phyloP scores from a whole-genome alignment of 2,329 filamentous ascomycete species.

The Penicillium sp. region DNA sequence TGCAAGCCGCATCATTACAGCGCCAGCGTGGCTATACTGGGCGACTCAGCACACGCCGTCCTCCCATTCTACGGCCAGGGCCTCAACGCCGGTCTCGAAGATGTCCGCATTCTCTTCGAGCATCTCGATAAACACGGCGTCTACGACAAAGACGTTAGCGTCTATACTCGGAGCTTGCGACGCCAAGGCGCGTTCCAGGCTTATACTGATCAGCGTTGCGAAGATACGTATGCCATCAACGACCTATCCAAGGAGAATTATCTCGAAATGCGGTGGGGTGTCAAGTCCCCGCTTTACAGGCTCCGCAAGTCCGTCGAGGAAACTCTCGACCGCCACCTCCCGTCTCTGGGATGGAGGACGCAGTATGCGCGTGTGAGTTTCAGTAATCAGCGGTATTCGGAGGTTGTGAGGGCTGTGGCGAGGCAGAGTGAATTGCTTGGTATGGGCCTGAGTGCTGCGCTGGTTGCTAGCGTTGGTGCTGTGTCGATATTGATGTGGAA shows the following conservation, averaged over 20 bases:
- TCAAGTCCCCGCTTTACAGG: slow-evolving; percentile 77
- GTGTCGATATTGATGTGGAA: slow-evolving; percentile 42
- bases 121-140: slow-evolving; percentile 73
- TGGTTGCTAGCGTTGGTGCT: slow-evolving; percentile 39
- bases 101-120: slow-evolving; percentile 86
- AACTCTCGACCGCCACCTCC: slow-evolving; percentile 75
- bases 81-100: slow-evolving; percentile 95
- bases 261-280: slow-evolving; percentile 87
- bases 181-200: slow-evolving; percentile 64
- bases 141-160: slow-evolving; percentile 38
- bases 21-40: slow-evolving; percentile 80
- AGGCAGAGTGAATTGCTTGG: slow-evolving; percentile 70
- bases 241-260: slow-evolving; percentile 92
- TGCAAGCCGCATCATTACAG: slow-evolving; percentile 85
- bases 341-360: slow-evolving; percentile 83
- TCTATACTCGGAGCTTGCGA: slow-evolving; percentile 54
- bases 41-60: slow-evolving; percentile 96
- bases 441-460: slow-evolving; percentile 37
- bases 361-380: slow-evolving; percentile 94
- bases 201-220: slow-evolving; percentile 75
- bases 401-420: slow-evolving; percentile 74
- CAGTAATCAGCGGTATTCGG: slow-evolving; percentile 87
- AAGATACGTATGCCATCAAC: slow-evolving; percentile 88
- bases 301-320: slow-evolving; percentile 88
- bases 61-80: slow-evolving; percentile 98